A percentile compares a stretch with the other conserved stretches of the same genome.
phyloP scores from a whole-genome alignment of 257 asterid species.

The Striga asiatica region DNA sequence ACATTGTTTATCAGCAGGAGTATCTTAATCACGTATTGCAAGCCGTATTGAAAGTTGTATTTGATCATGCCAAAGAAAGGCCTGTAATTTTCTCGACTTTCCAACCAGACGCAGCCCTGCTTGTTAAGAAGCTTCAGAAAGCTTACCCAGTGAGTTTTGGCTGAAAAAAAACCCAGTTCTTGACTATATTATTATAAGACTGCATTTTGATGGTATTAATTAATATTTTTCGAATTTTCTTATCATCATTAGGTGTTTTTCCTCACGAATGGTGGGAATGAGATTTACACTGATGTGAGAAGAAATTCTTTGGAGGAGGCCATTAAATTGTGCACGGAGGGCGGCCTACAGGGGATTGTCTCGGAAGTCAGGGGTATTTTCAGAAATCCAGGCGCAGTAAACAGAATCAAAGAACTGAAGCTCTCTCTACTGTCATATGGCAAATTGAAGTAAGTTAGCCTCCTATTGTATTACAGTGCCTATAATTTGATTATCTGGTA shows the following conservation, averaged over 20 bases:
- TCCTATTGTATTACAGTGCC: not conserved
- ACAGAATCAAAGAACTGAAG: conserved; percentile 58
- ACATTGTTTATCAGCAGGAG: conserved; percentile 43
- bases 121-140: conserved; percentile 51
- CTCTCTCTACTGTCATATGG: conserved; percentile 79
- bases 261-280: conserved; percentile 79
- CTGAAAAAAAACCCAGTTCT: not conserved
- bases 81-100: conserved; percentile 65
- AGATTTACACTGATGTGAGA: conserved; percentile 54
- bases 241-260: conserved; percentile 47
- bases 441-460: conserved; percentile 56
- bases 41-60: conserved; percentile 44
- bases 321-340: conserved; percentile 59
- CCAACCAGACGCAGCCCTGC: conserved; percentile 84
- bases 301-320: conserved; percentile 89
- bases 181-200: not conserved
- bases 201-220: not conserved
- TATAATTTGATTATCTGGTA: not conserved
- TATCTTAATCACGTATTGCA: conserved; percentile 32
- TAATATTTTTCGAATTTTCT: not conserved
- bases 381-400: conserved; percentile 66
- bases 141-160: conserved; percentile 48
- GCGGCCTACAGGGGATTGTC: conserved; percentile 82
- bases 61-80: conserved; percentile 52
- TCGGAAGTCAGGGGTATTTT: conserved; percentile 71